Evolutionary conservation across 352 stramenopile species (phyloP), one percentile per base, ranked within the genome.

Genomic region (Blastocystis sp.): DNA sequence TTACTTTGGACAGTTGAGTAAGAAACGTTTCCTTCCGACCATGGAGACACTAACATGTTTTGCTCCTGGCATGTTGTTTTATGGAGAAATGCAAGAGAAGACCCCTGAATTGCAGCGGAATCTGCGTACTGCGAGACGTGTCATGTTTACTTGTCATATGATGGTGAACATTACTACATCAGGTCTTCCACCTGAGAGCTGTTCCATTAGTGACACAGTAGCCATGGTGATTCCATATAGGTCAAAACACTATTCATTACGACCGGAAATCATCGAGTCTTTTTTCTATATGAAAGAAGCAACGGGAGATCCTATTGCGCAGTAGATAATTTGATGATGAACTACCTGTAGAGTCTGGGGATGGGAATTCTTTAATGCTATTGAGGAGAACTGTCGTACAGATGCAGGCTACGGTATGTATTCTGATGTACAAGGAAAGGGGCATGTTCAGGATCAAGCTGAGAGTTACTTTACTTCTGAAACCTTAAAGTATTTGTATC

Each of bases 251-350:
- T 95, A 96, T 73, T 91, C 91, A 24, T 91, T 96, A 42, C 93
- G 94, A 9, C 94, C 94, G 0, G 94, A 96, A 90, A 93, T 93
- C 24, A 90, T 95, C 27, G 94, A 96, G 90, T 96, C 93, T 76
- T 90, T 95, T 1, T 95, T 96, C 87, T 94, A 95, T 75, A 90
- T 96, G 59, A 90, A 89, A 24, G 59, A 91, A 24, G 76, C 57
- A 5, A 89, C 40, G 9, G 22, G 54, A 5, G 57, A 91, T 62
- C 54, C 80, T 9, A 90, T 80, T 27, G 90, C 87, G 40, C 59
- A 88, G 64, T 95, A 95, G 70, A 92, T 93, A 19, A 90, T 93
- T 42, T 95, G 93, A 1, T 94, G 94, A 60, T 93, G 96, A 64
- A 70, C 84, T 0, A 94, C 92, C 57, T 95, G 95, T 89, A 93